Conservation (phyloP, 805 yeast genomes). For the Hanseniaspora lindneri region DNA sequence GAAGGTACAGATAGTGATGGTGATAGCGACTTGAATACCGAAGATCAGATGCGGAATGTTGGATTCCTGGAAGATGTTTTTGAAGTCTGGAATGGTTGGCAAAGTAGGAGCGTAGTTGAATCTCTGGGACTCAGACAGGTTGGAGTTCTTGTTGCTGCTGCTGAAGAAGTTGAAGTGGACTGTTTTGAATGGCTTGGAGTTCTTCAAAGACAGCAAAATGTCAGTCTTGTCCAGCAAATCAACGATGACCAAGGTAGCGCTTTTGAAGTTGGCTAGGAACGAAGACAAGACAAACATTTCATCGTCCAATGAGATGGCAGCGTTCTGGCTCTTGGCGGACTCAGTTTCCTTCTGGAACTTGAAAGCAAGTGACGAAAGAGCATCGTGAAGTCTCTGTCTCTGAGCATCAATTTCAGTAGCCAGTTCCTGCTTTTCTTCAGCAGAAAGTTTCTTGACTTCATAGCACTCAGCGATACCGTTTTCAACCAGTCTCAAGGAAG, state of each 20-base stretch:
- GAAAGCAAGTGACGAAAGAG: constrained; percentile 19
- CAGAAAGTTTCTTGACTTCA: constrained; percentile 29
- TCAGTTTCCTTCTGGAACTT: constrained; percentile 22
- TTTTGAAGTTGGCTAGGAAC: constrained; percentile 38
- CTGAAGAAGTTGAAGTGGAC: constrained; percentile 32
- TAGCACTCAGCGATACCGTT: constrained; percentile 31
- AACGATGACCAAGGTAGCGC: constrained; percentile 28
- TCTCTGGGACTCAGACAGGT: constrained; percentile 30
- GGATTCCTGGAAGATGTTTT: background rate
- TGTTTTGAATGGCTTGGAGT: constrained; percentile 27
- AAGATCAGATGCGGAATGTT: constrained; percentile 33
- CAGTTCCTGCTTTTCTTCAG: constrained; percentile 15
- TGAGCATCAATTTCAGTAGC: constrained; percentile 16
- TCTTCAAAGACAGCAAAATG: constrained; percentile 26
- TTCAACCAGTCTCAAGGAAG: constrained; percentile 28
- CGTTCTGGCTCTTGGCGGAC: constrained; percentile 16
- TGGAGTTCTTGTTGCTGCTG: constrained; percentile 16
- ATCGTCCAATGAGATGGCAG: constrained; percentile 35
- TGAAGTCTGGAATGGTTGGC: constrained; percentile 7
- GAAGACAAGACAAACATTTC: constrained; percentile 41
- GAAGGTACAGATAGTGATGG: constrained; percentile 37
- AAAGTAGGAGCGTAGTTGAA: constrained; percentile 6
- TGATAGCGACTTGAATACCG: constrained; percentile 37
- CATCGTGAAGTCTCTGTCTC: constrained; percentile 19
- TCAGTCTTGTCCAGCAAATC: constrained; percentile 28